Evolutionary conservation across 2,329 filamentous ascomycete genomes (phyloP).

Genomic region (Paecilomyces niveus): DNA sequence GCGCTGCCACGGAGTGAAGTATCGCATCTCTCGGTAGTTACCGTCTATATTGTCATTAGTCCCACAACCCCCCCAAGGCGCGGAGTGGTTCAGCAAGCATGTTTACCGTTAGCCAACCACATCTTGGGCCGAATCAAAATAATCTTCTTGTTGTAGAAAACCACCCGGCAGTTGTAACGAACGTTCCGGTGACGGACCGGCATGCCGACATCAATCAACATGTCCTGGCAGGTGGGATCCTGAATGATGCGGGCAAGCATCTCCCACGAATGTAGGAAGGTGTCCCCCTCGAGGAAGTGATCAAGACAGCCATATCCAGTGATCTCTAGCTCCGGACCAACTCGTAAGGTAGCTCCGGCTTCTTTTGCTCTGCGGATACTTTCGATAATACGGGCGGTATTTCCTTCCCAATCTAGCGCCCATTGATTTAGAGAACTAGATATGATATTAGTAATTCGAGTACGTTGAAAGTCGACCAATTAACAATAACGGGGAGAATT

Average conservation of each 20-base stretch:
- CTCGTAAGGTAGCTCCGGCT: constrained; percentile 55
- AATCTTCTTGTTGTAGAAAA: constrained; percentile 60
- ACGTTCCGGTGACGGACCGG: constrained; percentile 57
- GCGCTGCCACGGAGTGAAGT: constrained; percentile 59
- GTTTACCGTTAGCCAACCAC: constrained; percentile 54
- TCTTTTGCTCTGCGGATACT: constrained; percentile 55
- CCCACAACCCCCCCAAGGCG: not conserved
- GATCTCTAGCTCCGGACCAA: constrained; percentile 50
- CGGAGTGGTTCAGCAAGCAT: constrained; percentile 2
- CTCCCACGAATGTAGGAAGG: constrained; percentile 56
- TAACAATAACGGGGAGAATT: not conserved
- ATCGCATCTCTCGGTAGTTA: constrained; percentile 55
- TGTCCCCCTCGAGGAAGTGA: constrained; percentile 56
- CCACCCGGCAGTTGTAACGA: constrained; percentile 60
- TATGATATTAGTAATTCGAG: not conserved
- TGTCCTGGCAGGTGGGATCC: constrained; percentile 55
- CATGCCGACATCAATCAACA: constrained; percentile 58
- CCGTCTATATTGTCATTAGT: constrained; percentile 39
- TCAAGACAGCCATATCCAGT: constrained; percentile 50
- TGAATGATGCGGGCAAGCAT: constrained; percentile 54
- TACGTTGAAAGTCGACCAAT: not conserved
- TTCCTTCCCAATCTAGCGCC: constrained; percentile 58
- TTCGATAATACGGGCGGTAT: constrained; percentile 56
- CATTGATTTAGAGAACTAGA: constrained; percentile 37
- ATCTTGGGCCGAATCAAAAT: constrained; percentile 67